Percentiles rank a stretch among this genome's conserved stretches.
Evolutionary conservation across 1,139 yeast genomes (phyloP).

Genomic region (Candida sojae): DNA sequence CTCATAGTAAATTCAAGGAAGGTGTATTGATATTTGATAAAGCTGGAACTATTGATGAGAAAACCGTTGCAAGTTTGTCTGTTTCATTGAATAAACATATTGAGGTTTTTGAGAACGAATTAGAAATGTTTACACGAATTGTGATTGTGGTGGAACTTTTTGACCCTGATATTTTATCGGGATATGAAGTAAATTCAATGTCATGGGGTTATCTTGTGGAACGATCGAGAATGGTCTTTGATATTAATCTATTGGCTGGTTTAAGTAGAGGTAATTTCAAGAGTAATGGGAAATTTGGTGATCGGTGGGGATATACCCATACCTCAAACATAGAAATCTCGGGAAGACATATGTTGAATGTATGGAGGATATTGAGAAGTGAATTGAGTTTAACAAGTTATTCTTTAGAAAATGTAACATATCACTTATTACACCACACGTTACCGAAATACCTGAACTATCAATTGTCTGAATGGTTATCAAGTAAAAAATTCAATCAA

Average conservation of each 20-base stretch:
- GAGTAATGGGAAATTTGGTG: slow-evolving; percentile 58
- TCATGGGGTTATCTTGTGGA: slow-evolving; percentile 93
- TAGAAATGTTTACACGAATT: slow-evolving; percentile 55
- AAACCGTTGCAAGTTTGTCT: slow-evolving; percentile 6
- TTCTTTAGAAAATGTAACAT: slow-evolving; percentile 75
- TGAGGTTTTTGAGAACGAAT: slow-evolving; percentile 50
- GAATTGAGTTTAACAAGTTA: slow-evolving; percentile 68
- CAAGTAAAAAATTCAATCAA: slow-evolving; percentile 23
- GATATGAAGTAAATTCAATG: slow-evolving; percentile 75
- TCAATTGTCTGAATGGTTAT: slow-evolving; percentile 56
- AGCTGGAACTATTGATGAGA: slow-evolving; percentile 1
- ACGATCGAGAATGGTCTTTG: slow-evolving; percentile 49
- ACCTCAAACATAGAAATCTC: slow-evolving; percentile 67
- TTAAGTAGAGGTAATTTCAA: slow-evolving; percentile 48
- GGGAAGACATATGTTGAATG: slow-evolving; percentile 81
- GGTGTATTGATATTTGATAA: slow-evolving; percentile 20
- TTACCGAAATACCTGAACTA: slow-evolving; percentile 61
- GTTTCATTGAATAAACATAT: slow-evolving; percentile 17
- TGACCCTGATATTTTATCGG: slow-evolving; percentile 89
- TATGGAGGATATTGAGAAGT: slow-evolving; percentile 75
- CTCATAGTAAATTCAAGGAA: slow-evolving; percentile 13
- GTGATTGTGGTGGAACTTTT: slow-evolving; percentile 55
- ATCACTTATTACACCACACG: slow-evolving; percentile 63
- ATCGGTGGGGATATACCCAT: slow-evolving; percentile 81
- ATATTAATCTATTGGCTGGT: slow-evolving; percentile 51